These are phyloP conservation scores for Anacardium occidentale DNA, from an alignment of 345 rosid species.

Conservation along the genomic window DNA sequence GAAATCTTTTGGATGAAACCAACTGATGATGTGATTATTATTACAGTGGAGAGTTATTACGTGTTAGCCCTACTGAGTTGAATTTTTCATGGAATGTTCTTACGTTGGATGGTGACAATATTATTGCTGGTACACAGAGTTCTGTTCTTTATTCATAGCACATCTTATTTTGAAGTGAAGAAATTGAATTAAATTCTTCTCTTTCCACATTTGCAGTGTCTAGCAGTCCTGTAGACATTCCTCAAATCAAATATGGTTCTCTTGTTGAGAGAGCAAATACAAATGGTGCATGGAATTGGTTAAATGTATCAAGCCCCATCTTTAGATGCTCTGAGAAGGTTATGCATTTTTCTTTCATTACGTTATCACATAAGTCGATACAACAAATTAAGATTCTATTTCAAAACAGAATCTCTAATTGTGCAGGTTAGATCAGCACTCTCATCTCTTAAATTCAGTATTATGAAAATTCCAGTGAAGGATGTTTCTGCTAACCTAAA, in stretches of 20 bases:
- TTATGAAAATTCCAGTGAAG: slow-evolving; percentile 67
- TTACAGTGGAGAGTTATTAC: slow-evolving; percentile 62
- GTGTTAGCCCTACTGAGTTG: slow-evolving; percentile 67
- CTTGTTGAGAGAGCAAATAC: slow-evolving; percentile 39
- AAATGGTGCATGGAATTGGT: slow-evolving; percentile 65
- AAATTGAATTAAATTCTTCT: slow-evolving; percentile 16
- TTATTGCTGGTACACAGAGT: slow-evolving; percentile 63
- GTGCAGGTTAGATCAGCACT: slow-evolving; percentile 59
- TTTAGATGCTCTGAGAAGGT: slow-evolving; percentile 68
- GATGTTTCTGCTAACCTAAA: slow-evolving; percentile 51
- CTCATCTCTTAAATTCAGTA: slow-evolving; percentile 52
- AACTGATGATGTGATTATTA: slow-evolving; percentile 20
- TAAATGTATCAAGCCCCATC: slow-evolving; percentile 56
- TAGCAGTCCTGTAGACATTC: slow-evolving; percentile 82
- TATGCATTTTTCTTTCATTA: slow-evolving; percentile 4
- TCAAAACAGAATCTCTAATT: not conserved
- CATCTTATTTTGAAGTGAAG: slow-evolving; percentile 6
- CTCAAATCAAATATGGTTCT: slow-evolving; percentile 71
- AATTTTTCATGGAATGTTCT: slow-evolving; percentile 67
- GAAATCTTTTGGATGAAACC: slow-evolving; percentile 7
- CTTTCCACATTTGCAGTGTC: slow-evolving; percentile 44
- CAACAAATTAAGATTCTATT: slow-evolving; percentile 5
- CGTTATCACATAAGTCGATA: not conserved
- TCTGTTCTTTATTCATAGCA: slow-evolving; percentile 7
- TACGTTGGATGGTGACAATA: slow-evolving; percentile 66